Conservation (phyloP, 1,284 basidiomycete genomes). For the Xerocomus nothofagi region DNA sequence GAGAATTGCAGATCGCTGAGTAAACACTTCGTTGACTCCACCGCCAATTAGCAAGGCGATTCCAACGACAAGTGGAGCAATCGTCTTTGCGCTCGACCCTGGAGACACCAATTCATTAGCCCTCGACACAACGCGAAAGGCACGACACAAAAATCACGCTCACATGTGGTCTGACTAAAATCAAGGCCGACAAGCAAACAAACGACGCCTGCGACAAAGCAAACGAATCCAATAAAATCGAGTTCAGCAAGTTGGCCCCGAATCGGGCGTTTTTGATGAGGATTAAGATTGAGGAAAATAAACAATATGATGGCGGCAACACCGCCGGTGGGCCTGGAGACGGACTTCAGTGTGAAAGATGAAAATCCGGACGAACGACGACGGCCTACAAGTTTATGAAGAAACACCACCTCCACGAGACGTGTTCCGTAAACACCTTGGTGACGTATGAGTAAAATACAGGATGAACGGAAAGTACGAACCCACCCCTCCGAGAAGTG, state of each 20-base stretch:
- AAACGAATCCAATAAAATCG: conserved; percentile 50
- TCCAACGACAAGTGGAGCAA: conserved; percentile 51
- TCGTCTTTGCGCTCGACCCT: conserved; percentile 40
- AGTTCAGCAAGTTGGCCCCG: conserved; percentile 40
- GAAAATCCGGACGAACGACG: background rate
- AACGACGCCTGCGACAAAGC: conserved; percentile 53
- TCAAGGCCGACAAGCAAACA: conserved; percentile 51
- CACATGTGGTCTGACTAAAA: conserved; percentile 31
- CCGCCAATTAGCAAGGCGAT: conserved; percentile 40
- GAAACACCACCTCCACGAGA: conserved; percentile 41
- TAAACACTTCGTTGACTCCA: conserved; percentile 47
- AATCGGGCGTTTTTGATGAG: conserved; percentile 33
- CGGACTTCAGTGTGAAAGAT: conserved; percentile 17
- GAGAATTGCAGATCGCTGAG: conserved; percentile 53
- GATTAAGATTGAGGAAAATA: conserved; percentile 37
- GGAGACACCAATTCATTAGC: conserved; percentile 14
- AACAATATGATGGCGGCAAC: conserved; percentile 71
- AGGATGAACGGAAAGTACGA: background rate
- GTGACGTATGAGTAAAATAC: conserved; percentile 6
- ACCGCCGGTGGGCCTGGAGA: conserved; percentile 66
- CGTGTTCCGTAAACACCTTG: conserved; percentile 42
- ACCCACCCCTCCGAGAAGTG: conserved; percentile 39
- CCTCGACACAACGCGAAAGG: too few species aligned
- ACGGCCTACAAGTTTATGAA: conserved; percentile 42
- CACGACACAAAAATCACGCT: too few species aligned